These are phyloP conservation scores for Erodium maritimum DNA, from an alignment of 345 rosid species.

Conservation along the genomic window DNA sequence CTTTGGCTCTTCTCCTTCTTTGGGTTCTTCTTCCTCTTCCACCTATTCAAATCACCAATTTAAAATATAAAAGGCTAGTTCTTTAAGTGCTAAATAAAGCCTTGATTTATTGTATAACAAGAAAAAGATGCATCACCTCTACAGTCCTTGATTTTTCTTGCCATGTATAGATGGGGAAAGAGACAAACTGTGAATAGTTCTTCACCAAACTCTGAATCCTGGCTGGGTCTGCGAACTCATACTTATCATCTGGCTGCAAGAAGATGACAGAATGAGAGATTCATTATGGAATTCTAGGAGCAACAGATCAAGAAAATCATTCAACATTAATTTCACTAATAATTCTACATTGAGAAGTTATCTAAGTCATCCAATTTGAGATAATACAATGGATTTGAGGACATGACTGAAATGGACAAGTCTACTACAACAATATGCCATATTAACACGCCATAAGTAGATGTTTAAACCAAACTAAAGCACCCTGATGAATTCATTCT, in stretches of 20 bases:
- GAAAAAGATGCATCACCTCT: constrained; percentile 40
- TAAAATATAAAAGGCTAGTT: no score
- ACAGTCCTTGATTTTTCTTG: constrained; percentile 81
- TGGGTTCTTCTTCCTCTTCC: constrained; percentile 78
- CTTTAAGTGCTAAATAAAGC: no score
- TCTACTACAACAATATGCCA: no score
- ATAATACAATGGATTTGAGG: no score
- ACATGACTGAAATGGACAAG: no score
- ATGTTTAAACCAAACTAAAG: background rate
- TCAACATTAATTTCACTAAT: background rate
- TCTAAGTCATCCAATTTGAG: no score
- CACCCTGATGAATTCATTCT: background rate
- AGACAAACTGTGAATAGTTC: constrained; percentile 93
- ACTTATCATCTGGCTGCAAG: constrained; percentile 84
- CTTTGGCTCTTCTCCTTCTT: constrained; percentile 65
- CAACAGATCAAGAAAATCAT: background rate
- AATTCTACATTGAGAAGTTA: no score
- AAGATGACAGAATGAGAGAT: background rate
- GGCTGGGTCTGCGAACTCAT: constrained; percentile 66
- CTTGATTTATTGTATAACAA: constrained; percentile 1
- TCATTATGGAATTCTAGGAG: background rate
- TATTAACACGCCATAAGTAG: no score
- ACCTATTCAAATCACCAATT: constrained; percentile 36
- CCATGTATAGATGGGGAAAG: constrained; percentile 96
- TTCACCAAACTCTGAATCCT: constrained; percentile 80